These are phyloP conservation scores for Neofusicoccum parvum DNA, from an alignment of 2,329 filamentous ascomycete genomes.

Conservation along the genomic window DNA sequence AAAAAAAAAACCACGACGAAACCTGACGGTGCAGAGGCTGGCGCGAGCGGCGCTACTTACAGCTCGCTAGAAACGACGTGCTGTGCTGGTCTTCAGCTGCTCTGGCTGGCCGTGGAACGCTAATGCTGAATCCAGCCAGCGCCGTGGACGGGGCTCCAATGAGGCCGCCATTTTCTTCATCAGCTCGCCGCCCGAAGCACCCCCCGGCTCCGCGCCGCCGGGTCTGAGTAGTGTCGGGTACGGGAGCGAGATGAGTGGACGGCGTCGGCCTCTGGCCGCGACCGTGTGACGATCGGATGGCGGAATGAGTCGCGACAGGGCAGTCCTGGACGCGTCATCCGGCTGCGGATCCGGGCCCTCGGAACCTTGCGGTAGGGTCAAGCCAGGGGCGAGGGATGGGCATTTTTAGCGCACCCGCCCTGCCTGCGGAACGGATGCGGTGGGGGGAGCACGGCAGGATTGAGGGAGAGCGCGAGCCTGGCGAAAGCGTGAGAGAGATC, in stretches of 20 bases:
- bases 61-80: too few relatives aligned
- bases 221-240: neutral
- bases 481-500: neutral
- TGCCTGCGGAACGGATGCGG: neutral
- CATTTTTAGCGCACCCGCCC: neutral
- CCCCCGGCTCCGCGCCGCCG: too few relatives aligned
- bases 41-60: too few relatives aligned
- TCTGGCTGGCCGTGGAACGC: neutral
- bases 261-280: neutral
- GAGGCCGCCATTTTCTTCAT: neutral
- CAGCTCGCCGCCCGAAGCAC: neutral
- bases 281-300: too few relatives aligned
- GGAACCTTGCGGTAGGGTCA: constrained; percentile 3
- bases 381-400: neutral
- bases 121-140: neutral
- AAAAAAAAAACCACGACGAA: too few relatives aligned
- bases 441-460: too few relatives aligned
- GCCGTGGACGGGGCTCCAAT: neutral
- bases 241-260: neutral
- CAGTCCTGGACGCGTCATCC: constrained; percentile 10
- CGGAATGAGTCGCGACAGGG: neutral
- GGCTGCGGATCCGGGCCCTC: neutral
- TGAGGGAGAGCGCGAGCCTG: too few relatives aligned
- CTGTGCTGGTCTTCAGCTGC: neutral
- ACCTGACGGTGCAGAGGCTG: too few relatives aligned